Evolutionary conservation across 768 basidiomycete genomes (phyloP).

Genomic region (Rhodocollybia butyracea): DNA sequence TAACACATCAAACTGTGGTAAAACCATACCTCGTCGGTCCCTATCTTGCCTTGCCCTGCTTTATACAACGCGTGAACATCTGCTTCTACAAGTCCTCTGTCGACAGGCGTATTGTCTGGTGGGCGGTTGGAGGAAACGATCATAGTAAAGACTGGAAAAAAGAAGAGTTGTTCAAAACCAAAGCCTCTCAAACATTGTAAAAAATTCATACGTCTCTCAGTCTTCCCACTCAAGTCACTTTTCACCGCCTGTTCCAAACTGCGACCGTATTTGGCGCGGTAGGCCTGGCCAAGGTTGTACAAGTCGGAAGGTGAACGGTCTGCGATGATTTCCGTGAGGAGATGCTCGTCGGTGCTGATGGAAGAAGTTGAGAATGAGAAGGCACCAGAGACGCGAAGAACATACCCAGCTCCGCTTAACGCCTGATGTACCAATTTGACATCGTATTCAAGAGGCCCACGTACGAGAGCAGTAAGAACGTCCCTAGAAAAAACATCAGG

Average conservation of each 20-base stretch:
- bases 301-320: slow-evolving; percentile 10
- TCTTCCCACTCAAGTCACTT: slow-evolving; percentile 10
- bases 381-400: not conserved
- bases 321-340: slow-evolving; percentile 9
- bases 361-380: not conserved
- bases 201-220: slow-evolving; percentile 9
- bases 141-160: slow-evolving; percentile 30
- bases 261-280: not conserved
- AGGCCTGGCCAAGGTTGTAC: not conserved
- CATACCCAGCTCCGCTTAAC: slow-evolving; percentile 4
- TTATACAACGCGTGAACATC: slow-evolving; percentile 30
- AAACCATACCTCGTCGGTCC: slow-evolving; percentile 24
- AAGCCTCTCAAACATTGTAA: not conserved
- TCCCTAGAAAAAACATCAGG: not conserved
- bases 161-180: not conserved
- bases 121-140: slow-evolving; percentile 28
- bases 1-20: not conserved
- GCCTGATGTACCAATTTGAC: slow-evolving; percentile 2
- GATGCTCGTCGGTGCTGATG: slow-evolving; percentile 2
- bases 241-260: slow-evolving; percentile 5
- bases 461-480: not conserved
- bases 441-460: slow-evolving; percentile 3
- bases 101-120: slow-evolving; percentile 25
- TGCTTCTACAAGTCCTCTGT: slow-evolving; percentile 26
- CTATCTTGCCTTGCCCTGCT: slow-evolving; percentile 29